Percentiles rank a stretch among this genome's conserved stretches.
Evolutionary conservation across 1,284 basidiomycete genomes (phyloP).

Genomic region (Ceratobasidium sp.): DNA sequence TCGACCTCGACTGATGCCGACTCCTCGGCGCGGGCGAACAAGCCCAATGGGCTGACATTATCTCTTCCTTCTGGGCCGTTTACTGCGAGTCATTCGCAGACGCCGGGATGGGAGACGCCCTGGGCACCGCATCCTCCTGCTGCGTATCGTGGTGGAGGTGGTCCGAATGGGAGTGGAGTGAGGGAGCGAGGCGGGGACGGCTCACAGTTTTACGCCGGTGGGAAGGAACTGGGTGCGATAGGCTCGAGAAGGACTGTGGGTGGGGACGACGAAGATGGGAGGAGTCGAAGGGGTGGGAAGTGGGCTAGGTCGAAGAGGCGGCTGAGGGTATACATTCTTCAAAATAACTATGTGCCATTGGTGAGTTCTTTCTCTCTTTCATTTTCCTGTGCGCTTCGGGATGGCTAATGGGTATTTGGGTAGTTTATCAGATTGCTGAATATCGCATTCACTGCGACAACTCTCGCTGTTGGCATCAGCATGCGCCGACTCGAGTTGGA

Average conservation of each 20-base stretch:
- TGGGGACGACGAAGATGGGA: constrained; percentile 54
- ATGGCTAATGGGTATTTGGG: constrained; percentile 48
- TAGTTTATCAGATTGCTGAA: constrained; percentile 88
- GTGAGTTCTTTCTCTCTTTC: constrained; percentile 57
- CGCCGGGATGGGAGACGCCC: constrained; percentile 74
- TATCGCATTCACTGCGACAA: constrained; percentile 80
- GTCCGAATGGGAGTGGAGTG: constrained; percentile 46
- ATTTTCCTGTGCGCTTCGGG: constrained; percentile 38
- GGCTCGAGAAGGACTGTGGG: constrained; percentile 49
- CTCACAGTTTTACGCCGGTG: constrained; percentile 49
- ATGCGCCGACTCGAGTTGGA: constrained; percentile 70
- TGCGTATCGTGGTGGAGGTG: constrained; percentile 33
- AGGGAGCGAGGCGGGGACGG: constrained; percentile 53
- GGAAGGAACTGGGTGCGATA: constrained; percentile 52
- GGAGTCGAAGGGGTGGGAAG: constrained; percentile 52
- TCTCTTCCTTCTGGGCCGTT: constrained; percentile 56
- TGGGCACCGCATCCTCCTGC: constrained; percentile 63
- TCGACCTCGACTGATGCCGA: constrained; percentile 48
- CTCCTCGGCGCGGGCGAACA: constrained; percentile 54
- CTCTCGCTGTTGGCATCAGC: constrained; percentile 81
- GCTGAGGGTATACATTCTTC: constrained; percentile 71
- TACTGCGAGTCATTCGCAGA: constrained; percentile 65
- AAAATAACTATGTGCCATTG: constrained; percentile 78
- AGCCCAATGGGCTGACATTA: constrained; percentile 48
- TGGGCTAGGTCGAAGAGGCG: constrained; percentile 65